phyloP scores from a whole-genome alignment of 176 grass and related monocot genomes.

The Eragrostis nindensis region DNA sequence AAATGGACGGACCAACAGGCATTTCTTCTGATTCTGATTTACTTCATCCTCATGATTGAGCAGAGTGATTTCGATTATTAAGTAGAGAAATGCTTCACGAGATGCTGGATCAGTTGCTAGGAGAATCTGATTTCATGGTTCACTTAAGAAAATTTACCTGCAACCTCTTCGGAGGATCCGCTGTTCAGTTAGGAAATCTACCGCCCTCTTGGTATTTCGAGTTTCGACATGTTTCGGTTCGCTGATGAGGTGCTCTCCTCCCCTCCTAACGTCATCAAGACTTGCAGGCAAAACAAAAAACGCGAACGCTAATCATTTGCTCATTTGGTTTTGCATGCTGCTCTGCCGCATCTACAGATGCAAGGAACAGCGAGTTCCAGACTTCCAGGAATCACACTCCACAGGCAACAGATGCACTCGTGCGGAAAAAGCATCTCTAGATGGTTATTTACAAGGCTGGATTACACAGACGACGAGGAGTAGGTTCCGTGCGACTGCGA shows the following conservation, averaged over 20 bases:
- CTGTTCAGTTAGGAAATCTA: background rate
- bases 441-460: conserved; percentile 19
- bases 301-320: too few relatives aligned
- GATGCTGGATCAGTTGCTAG: too few relatives aligned
- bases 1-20: too few relatives aligned
- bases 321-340: too few relatives aligned
- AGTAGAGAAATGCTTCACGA: too few relatives aligned
- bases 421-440: conserved; percentile 1
- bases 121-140: too few relatives aligned
- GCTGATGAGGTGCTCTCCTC: background rate
- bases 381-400: background rate
- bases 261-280: background rate
- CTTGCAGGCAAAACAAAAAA: too few relatives aligned
- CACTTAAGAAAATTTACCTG: background rate
- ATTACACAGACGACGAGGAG: background rate
- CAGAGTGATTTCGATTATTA: too few relatives aligned
- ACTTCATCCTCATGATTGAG: too few relatives aligned
- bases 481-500: background rate
- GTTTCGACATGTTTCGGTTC: background rate
- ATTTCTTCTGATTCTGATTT: too few relatives aligned
- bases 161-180: background rate
- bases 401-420: conserved; percentile 2
- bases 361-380: background rate
- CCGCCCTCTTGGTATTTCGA: background rate
- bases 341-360: background rate